Percentiles rank a stretch among this genome's conserved stretches.
phyloP scores from a whole-genome alignment of 2,329 filamentous ascomycete species.

The Whalleya microplaca region DNA sequence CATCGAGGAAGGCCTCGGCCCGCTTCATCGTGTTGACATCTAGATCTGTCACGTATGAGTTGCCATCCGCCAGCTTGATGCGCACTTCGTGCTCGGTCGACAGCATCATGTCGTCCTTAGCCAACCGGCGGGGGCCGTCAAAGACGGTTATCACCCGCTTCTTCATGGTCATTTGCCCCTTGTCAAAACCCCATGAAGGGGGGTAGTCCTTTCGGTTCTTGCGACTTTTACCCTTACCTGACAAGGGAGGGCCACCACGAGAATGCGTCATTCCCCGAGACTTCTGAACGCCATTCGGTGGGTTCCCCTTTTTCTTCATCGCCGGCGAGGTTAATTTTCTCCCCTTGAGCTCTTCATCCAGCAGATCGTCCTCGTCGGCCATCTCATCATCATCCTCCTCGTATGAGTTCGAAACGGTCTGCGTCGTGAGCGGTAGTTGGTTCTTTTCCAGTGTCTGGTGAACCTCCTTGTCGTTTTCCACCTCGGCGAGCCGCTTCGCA shows the following conservation, averaged over 20 bases:
- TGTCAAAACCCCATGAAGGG: constrained; percentile 88
- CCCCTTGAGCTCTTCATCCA: constrained; percentile 60
- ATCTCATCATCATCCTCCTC: constrained; percentile 62
- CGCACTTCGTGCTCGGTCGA: constrained; percentile 94
- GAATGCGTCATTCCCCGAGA: constrained; percentile 77
- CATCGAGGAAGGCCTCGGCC: constrained; percentile 79
- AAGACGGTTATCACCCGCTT: constrained; percentile 95
- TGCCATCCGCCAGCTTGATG: constrained; percentile 74
- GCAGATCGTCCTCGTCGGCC: constrained; percentile 63
- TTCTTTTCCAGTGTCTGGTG: constrained; percentile 67
- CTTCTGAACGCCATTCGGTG: constrained; percentile 62
- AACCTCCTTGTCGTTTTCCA: constrained; percentile 66
- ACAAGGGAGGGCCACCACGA: constrained; percentile 68
- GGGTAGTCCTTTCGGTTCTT: constrained; percentile 95
- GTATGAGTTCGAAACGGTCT: constrained; percentile 38
- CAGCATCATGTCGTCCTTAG: constrained; percentile 99
- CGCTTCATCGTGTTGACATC: constrained; percentile 88
- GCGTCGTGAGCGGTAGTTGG: constrained; percentile 54
- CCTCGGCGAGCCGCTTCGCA: constrained; percentile 66
- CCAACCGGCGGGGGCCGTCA: constrained; percentile 82
- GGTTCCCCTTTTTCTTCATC: constrained; percentile 62
- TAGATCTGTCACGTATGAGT: constrained; percentile 87
- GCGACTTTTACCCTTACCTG: constrained; percentile 65
- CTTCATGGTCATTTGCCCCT: constrained; percentile 97
- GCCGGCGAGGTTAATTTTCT: constrained; percentile 55